phyloP scores from a whole-genome alignment of 208 protist species.

The Wallacemonas sp. region DNA sequence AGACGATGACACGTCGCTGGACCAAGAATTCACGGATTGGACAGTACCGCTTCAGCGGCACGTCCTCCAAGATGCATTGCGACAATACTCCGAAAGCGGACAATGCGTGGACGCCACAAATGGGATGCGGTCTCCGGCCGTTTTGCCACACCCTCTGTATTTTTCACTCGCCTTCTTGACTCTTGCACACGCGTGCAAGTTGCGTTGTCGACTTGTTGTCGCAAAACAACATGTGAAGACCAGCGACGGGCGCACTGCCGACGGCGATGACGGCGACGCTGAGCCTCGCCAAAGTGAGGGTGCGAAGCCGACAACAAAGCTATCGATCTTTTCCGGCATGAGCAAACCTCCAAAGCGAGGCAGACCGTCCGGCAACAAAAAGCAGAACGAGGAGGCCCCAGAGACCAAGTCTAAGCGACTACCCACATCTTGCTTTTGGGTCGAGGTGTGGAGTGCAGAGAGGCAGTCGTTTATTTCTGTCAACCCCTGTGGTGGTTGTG shows the following conservation, averaged over 20 bases:
- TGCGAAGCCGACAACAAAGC: conserved; percentile 19
- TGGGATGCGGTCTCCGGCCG: conserved; percentile 1
- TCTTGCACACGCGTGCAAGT: conserved; percentile 39
- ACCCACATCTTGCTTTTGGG: conserved; percentile 83
- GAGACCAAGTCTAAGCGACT: conserved; percentile 46
- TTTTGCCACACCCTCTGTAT: conserved; percentile 51
- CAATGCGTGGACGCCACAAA: no score
- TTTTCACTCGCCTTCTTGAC: conserved; percentile 52
- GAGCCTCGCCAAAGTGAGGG: conserved; percentile 1
- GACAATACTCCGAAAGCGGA: not conserved
- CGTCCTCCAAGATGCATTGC: not conserved
- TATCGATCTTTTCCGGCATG: conserved; percentile 41
- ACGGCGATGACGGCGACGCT: not conserved
- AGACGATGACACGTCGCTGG: not conserved
- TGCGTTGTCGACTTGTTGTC: conserved; percentile 52
- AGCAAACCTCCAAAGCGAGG: conserved; percentile 22
- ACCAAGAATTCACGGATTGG: conserved; percentile 43
- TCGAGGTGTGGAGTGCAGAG: conserved; percentile 86
- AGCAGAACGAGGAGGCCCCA: conserved; percentile 16
- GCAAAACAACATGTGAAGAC: conserved; percentile 25
- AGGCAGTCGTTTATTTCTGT: conserved; percentile 79
- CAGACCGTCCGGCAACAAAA: conserved; percentile 1
- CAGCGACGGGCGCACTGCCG: conserved; percentile 1
- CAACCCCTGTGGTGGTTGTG: conserved; percentile 72
- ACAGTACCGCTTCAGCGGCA: conserved; percentile 15